Conservation (phyloP, 768 basidiomycete species). For the Mycena galericulata region DNA sequence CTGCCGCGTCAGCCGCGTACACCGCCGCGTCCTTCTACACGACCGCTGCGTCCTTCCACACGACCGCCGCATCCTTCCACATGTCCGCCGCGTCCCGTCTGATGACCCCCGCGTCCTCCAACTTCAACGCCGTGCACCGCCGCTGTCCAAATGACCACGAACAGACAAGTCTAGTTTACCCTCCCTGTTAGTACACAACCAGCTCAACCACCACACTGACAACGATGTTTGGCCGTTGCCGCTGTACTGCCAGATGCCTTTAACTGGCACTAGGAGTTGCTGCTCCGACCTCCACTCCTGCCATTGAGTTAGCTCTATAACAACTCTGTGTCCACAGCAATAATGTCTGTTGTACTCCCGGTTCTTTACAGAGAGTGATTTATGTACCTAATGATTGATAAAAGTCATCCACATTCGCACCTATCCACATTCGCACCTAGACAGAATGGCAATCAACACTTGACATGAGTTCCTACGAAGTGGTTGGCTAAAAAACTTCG, state of each 20-base stretch:
- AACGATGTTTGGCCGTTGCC: too few species aligned
- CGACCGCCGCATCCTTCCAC: not conserved
- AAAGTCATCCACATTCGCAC: too few species aligned
- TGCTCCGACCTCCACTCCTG: too few species aligned
- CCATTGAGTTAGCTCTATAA: too few species aligned
- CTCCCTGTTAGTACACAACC: not conserved
- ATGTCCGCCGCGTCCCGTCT: not conserved
- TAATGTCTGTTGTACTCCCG: too few species aligned
- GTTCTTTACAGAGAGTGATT: not conserved
- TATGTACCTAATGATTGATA: not conserved
- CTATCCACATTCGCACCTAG: too few species aligned
- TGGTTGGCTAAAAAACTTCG: not conserved
- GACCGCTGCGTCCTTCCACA: not conserved
- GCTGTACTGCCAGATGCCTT: too few species aligned
- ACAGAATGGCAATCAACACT: not conserved
- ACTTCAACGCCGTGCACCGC: too few species aligned
- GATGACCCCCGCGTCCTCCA: not conserved
- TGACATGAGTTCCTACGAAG: not conserved
- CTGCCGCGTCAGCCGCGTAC: not conserved
- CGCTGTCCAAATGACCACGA: not conserved
- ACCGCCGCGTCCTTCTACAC: not conserved
- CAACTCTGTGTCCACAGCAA: too few species aligned
- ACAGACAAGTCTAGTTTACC: not conserved
- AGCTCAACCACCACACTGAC: too few species aligned
- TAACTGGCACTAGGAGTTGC: too few species aligned